phyloP scores from a whole-genome alignment of 139 green algal species.

The Coelastrella sp. region DNA sequence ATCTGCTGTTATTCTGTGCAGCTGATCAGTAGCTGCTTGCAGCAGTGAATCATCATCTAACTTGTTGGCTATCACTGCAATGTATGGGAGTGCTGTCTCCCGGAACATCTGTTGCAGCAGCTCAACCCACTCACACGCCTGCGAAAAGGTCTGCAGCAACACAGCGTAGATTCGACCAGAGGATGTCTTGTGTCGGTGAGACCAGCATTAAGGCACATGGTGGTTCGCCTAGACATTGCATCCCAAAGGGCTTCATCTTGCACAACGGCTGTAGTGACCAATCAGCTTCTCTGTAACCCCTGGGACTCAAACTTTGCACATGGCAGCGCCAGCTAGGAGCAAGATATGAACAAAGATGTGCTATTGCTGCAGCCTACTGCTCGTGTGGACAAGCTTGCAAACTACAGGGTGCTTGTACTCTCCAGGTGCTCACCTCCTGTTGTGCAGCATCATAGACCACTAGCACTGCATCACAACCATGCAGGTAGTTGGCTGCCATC shows the following conservation, averaged over 20 bases:
- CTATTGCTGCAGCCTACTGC: too few species aligned
- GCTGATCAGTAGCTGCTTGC: not conserved
- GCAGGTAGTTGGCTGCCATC: constrained; percentile 48
- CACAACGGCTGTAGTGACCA: too few species aligned
- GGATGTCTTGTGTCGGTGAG: too few species aligned
- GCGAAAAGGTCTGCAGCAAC: constrained; percentile 5
- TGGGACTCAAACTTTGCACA: too few species aligned
- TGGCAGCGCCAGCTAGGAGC: too few species aligned
- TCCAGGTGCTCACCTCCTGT: constrained; percentile 36
- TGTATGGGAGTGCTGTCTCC: not conserved
- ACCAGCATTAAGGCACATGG: too few species aligned
- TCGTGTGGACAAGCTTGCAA: too few species aligned
- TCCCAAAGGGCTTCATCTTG: too few species aligned
- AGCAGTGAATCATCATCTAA: not conserved
- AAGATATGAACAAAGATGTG: too few species aligned
- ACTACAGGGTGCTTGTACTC: too few species aligned
- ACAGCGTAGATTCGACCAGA: not conserved
- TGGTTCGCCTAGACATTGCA: too few species aligned
- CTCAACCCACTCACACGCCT: constrained; percentile 19
- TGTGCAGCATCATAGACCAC: constrained; percentile 15
- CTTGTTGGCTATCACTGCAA: constrained; percentile 35
- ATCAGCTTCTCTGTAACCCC: too few species aligned
- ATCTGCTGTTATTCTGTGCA: constrained; percentile 8
- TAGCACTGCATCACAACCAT: constrained; percentile 42
- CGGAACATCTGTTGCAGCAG: constrained; percentile 35